Evolutionary conservation across 179 eudicot species (phyloP).

Genomic region (Drosera spatulata): DNA sequence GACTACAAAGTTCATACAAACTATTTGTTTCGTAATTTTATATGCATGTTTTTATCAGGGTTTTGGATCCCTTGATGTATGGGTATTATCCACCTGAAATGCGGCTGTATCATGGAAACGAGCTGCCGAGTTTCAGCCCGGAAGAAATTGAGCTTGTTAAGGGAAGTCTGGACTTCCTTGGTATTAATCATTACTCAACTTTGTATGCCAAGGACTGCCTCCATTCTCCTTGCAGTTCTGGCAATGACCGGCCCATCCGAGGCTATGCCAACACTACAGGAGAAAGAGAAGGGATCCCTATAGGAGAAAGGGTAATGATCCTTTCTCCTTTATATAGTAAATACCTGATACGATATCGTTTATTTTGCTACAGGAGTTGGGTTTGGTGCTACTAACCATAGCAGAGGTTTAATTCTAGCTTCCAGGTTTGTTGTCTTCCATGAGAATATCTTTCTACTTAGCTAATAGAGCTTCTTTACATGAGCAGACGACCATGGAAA

Average conservation of each 20-base stretch:
- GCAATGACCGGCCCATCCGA: conserved; percentile 27
- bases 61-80: conserved; percentile 56
- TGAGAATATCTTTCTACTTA: too few species aligned
- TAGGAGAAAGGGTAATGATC: conserved; percentile 49
- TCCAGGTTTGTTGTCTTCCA: too few species aligned
- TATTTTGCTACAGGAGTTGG: too few species aligned
- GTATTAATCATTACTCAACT: conserved; percentile 69
- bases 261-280: conserved; percentile 32
- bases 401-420: too few species aligned
- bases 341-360: too few species aligned
- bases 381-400: too few species aligned
- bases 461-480: background rate
- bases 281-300: conserved; percentile 34
- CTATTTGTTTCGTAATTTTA: background rate
- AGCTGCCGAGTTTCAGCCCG: conserved; percentile 43
- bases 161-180: conserved; percentile 63
- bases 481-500: conserved; percentile 37
- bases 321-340: background rate
- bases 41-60: conserved; percentile 25
- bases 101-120: conserved; percentile 34
- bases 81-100: conserved; percentile 75
- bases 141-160: conserved; percentile 39
- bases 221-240: conserved; percentile 27
- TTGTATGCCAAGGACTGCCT: conserved; percentile 66
- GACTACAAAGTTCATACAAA: too few species aligned